A percentile compares a stretch with the other conserved stretches of the same genome.
phyloP scores from a whole-genome alignment of 306 rosid genomes.

The Corylus heterophylla region DNA sequence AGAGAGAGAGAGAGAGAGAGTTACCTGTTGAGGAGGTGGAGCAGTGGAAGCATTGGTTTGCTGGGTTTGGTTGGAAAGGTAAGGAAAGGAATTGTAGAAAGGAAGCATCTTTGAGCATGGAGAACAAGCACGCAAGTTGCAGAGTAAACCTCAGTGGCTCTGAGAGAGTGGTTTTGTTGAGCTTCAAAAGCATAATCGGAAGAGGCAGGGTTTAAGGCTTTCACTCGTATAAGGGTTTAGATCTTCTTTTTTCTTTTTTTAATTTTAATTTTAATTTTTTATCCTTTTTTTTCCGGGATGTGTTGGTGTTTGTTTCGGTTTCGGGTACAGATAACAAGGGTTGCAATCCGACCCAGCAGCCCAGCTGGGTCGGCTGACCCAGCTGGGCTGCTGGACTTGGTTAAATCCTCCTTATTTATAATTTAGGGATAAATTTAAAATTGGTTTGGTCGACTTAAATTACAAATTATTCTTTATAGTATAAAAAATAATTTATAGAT shows the following conservation, averaged over 20 bases:
- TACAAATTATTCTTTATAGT: too few relatives aligned
- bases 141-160: neutral
- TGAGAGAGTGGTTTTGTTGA: neutral
- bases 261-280: neutral
- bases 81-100: conserved; percentile 11
- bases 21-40: conserved; percentile 36
- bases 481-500: too few relatives aligned
- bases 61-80: conserved; percentile 11
- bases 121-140: neutral
- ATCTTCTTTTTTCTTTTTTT: neutral
- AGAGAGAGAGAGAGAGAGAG: neutral
- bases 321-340: too few relatives aligned
- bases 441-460: too few relatives aligned
- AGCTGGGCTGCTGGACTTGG: too few relatives aligned
- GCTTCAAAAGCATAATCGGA: neutral
- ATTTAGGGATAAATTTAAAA: too few relatives aligned
- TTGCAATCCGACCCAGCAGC: too few relatives aligned
- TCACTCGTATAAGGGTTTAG: neutral
- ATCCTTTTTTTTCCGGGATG: neutral
- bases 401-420: too few relatives aligned
- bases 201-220: neutral
- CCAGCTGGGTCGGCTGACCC: too few relatives aligned
- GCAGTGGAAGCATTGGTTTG: neutral
- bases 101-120: conserved; percentile 23
- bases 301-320: too few relatives aligned